Percentiles rank a stretch among this genome's conserved stretches.
Conservation (phyloP, 106 monocot species). For the Xerophyta viscosa region DNA sequence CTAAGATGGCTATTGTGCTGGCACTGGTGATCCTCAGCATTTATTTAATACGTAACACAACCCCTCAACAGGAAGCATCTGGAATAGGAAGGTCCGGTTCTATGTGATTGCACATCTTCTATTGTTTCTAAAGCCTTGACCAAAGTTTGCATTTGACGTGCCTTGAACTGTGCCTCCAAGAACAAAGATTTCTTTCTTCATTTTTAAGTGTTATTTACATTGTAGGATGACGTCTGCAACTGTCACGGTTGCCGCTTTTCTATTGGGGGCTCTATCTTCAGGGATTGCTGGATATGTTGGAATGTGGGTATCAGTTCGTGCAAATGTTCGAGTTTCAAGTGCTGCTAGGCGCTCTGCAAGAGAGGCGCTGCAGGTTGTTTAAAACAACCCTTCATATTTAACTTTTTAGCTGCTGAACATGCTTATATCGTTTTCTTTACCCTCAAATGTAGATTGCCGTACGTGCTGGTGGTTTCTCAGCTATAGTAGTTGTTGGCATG, state of each 20-base stretch:
- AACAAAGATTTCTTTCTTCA: background rate
- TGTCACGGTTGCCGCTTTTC: slow-evolving; percentile 93
- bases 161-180: background rate
- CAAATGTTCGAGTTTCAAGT: slow-evolving; percentile 97
- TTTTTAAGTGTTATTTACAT: background rate
- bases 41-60: slow-evolving; percentile 81
- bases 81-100: slow-evolving; percentile 66
- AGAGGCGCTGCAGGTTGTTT: slow-evolving; percentile 84
- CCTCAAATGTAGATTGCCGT: slow-evolving; percentile 71
- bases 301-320: slow-evolving; percentile 99
- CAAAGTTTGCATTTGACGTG: background rate
- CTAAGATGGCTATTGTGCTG: slow-evolving; percentile 88
- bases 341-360: slow-evolving; percentile 97
- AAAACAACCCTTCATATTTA: background rate
- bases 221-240: slow-evolving; percentile 70
- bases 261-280: slow-evolving; percentile 91
- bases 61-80: slow-evolving; percentile 92
- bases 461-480: slow-evolving; percentile 98
- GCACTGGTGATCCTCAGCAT: slow-evolving; percentile 82
- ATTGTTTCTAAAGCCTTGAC: too few relatives aligned
- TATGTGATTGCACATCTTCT: background rate
- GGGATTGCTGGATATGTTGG: slow-evolving; percentile 97
- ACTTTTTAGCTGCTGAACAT: background rate
- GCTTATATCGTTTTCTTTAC: background rate
- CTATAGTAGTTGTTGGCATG: slow-evolving; percentile 98